Evolutionary conservation across 2,329 filamentous ascomycete genomes (phyloP), one percentile per base, ranked within the genome.

Genomic region (Alternaria atra): DNA sequence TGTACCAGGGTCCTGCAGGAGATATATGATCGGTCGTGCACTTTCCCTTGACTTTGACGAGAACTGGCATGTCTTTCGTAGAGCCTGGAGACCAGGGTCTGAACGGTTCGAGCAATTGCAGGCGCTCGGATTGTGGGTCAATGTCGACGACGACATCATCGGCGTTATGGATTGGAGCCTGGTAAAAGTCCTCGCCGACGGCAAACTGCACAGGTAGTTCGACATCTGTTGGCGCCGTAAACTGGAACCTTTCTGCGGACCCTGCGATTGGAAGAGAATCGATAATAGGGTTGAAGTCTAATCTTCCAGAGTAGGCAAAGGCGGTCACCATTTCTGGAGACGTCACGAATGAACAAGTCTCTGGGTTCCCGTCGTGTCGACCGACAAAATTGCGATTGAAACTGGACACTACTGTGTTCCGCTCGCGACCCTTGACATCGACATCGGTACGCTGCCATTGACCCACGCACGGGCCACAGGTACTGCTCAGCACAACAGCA

Each of bases 331-430:
- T 72, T 57, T 84, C 81, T 20, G 82, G 82, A 3, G 81, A 84
- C 15, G 82, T 80, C 46, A 84, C 80, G 62, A 84, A 84, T 1
- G 81, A 82, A 68, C 83, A 81, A 0, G 82, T 84, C 29, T 80
- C 81, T 2, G 82, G 75, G 37, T 80, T 79, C 4, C 76, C 66
- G 55, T 80, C 76, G 46, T 78, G 77, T 1, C 77, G 75, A 4
- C 73, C 76, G 1, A 76, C 76, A 52, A 79, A 80, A 20, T 79
- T 80, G 6, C 78, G 69, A 53, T 80, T 80, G 63, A 75, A 80
- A 23, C 69, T 75, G 8, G 76, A 77, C 1, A 79, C 68, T 8
- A 79, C 71, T 6, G 75, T 77, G 52, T 79, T 79, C 34, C 62
- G 62, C 58, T 74, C 71, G 5, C 64, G 62, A 15, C 55, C 54